Conservation (phyloP, 2,329 filamentous ascomycete species). For the Tolypocladium pustulatum region DNA sequence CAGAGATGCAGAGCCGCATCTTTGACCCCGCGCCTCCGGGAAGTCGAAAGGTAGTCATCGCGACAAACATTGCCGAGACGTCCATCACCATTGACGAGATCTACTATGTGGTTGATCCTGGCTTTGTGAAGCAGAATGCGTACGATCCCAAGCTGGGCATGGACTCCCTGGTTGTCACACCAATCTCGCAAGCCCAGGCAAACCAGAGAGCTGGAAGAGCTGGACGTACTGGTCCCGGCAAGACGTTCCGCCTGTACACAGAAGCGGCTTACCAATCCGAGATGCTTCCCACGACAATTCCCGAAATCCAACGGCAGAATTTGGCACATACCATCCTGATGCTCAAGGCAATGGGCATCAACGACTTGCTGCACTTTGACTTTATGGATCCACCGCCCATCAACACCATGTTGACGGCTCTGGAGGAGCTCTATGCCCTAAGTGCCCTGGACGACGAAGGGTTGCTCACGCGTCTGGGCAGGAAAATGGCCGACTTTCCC, state of each 20-base stretch:
- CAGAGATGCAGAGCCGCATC: constrained; percentile 86
- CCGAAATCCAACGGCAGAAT: constrained; percentile 94
- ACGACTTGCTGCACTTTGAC: constrained; percentile 92
- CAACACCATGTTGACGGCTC: constrained; percentile 91
- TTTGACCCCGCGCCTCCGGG: constrained; percentile 88
- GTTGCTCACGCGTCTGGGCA: constrained; percentile 76
- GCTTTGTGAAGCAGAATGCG: constrained; percentile 95
- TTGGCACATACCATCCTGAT: constrained; percentile 87
- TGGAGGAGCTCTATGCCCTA: constrained; percentile 90
- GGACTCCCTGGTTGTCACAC: constrained; percentile 91
- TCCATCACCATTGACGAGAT: constrained; percentile 97
- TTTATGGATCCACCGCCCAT: constrained; percentile 98
- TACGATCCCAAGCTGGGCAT: constrained; percentile 97
- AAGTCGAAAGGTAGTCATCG: constrained; percentile 87
- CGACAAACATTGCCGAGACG: constrained; percentile 96
- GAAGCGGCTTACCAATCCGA: constrained; percentile 93
- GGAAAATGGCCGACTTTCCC: constrained; percentile 97
- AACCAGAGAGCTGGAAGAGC: constrained; percentile 90
- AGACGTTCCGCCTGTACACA: constrained; percentile 91
- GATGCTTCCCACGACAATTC: constrained; percentile 92
- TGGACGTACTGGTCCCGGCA: constrained; percentile 88
- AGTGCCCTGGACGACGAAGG: constrained; percentile 93
- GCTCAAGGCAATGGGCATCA: constrained; percentile 99
- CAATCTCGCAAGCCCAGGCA: constrained; percentile 92
- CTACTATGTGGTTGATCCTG: constrained; percentile 93